Evolutionary conservation across 139 green algal species (phyloP).

Genomic region (Desmodesmus armatus): DNA sequence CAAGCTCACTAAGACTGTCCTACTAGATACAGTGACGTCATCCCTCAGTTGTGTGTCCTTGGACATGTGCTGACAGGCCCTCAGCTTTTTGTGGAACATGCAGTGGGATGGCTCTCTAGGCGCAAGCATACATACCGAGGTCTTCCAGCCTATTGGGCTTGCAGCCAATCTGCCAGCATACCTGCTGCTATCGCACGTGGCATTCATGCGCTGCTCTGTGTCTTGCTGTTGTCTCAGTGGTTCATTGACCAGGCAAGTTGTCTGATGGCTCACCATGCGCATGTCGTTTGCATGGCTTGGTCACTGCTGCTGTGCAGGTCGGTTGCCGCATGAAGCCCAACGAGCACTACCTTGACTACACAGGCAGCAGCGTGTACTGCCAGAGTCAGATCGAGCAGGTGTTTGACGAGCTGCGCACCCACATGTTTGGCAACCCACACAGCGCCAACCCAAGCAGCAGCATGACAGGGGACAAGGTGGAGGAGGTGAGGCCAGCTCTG

Average conservation of each 20-base stretch:
- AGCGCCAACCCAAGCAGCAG: slow-evolving; percentile 70
- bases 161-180: no score
- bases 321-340: slow-evolving; percentile 64
- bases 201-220: background rate
- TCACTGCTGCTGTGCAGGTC: slow-evolving; percentile 48
- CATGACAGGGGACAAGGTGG: slow-evolving; percentile 56
- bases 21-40: no score
- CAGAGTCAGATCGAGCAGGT: slow-evolving; percentile 62
- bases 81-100: no score
- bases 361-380: slow-evolving; percentile 68
- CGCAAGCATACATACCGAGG: no score
- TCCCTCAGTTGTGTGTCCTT: no score
- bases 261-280: background rate
- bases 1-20: no score
- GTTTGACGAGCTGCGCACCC: slow-evolving; percentile 67
- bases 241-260: background rate
- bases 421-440: slow-evolving; percentile 86
- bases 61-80: no score
- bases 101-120: no score
- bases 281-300: background rate
- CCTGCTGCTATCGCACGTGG: background rate
- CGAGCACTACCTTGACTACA: slow-evolving; percentile 87
- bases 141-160: no score
- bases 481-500: slow-evolving; percentile 14
- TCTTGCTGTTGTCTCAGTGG: background rate